Percentiles rank a stretch among this genome's conserved stretches.
Evolutionary conservation across 1,284 basidiomycete genomes (phyloP).

Genomic region (Volvariella volvacea): DNA sequence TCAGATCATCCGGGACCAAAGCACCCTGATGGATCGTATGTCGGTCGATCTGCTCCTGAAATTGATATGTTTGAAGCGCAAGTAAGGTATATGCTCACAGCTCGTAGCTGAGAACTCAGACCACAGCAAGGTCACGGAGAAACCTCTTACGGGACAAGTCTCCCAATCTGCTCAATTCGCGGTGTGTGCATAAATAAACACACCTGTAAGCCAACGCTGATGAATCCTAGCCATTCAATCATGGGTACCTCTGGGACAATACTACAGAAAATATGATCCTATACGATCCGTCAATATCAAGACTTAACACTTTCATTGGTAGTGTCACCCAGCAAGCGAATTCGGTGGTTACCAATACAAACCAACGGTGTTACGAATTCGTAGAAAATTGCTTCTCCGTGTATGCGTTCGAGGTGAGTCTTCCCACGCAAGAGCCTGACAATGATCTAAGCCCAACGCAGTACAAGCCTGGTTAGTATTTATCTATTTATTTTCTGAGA

Average conservation of each 20-base stretch:
- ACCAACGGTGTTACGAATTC: constrained; percentile 37
- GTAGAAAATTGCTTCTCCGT: constrained; percentile 35
- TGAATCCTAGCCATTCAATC: constrained; percentile 27
- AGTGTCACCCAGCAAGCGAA: constrained; percentile 55
- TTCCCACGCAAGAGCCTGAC: too few relatives aligned
- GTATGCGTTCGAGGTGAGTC: constrained; percentile 43
- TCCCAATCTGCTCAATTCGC: constrained; percentile 64
- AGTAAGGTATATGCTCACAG: constrained; percentile 15
- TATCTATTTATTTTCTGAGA: too few relatives aligned
- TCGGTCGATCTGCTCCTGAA: constrained; percentile 70
- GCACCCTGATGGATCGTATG: constrained; percentile 49
- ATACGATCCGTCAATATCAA: constrained; percentile 37
- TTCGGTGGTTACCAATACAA: constrained; percentile 40
- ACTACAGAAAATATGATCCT: constrained; percentile 38
- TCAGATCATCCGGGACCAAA: constrained; percentile 71
- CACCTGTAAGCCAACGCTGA: neutral
- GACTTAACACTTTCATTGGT: constrained; percentile 47
- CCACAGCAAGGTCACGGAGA: constrained; percentile 32
- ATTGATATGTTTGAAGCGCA: constrained; percentile 75
- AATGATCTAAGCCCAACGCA: too few relatives aligned
- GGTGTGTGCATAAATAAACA: constrained; percentile 29
- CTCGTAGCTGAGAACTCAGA: constrained; percentile 24
- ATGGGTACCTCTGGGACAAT: constrained; percentile 40
- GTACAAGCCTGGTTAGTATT: constrained; percentile 44
- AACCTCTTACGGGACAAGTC: constrained; percentile 40